Evolutionary conservation across 768 basidiomycete genomes (phyloP), one percentile per base, ranked within the genome.

Genomic region (Cyclocybe aegerita): DNA sequence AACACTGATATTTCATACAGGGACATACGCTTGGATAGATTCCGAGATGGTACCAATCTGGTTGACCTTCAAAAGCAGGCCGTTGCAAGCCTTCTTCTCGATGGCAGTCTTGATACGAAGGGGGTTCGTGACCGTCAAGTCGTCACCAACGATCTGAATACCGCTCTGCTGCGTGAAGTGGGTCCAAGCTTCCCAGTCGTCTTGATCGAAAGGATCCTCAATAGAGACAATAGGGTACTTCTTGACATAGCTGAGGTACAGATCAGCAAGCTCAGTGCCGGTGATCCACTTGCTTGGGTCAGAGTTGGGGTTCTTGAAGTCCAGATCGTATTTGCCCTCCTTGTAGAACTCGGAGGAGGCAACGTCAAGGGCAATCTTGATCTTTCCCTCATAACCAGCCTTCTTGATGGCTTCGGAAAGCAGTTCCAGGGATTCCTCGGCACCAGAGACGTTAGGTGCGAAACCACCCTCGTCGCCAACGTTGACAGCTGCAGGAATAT

Each of bases 281-380:
- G 90, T 77, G 73, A 98, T 88, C 93, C 91, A 97, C 73, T 98
- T 96, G 75, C 85, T 86, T 39, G 90, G 82, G 76, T 99, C 96
- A 45, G 95, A 97, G 79, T 99, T 97, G 71, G 96, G 91, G 84
- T 98, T 98, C 83, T 99, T 94, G 82, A 93, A 94, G 79, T 98
- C 94, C 55, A 98, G 75, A 66, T 98, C 96, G 73, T 99, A 99
- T 77, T 98, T 98, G 62, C 95, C 96, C 4, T 98, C 94, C 85
- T 97, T 98, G 87, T 93, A 99, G 82, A 99, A 99, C 73, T 99
- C 97, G 70, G 96, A 98, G 1, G 95, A 97, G 49, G 97, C 97
- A 58, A 97, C 95, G 64, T 97, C 96, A 58, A 99, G 90, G 52
- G 90, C 96, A 69, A 99, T 98, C 75, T 98, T 91, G 75, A 99